Evolutionary conservation across 2,329 filamentous ascomycete species (phyloP).

Genomic region (Ophidiomyces ophidiicola): DNA sequence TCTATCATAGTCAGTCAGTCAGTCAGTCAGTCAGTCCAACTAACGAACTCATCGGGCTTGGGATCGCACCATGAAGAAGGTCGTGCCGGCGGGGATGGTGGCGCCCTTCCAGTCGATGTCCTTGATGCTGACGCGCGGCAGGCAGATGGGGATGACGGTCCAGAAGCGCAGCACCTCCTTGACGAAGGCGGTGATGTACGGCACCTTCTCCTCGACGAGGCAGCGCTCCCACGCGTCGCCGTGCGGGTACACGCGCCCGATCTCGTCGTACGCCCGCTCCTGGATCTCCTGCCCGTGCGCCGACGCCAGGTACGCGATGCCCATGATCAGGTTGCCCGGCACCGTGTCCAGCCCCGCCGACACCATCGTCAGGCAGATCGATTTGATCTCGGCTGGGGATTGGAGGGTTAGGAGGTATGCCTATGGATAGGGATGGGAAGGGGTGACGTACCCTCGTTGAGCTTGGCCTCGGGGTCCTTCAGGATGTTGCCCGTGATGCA

Average conservation of each 20-base stretch:
- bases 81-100: slow-evolving; percentile 60
- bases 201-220: slow-evolving; percentile 59
- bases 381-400: slow-evolving; percentile 60
- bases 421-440: background rate
- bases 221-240: slow-evolving; percentile 66
- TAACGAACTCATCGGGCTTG: too few species aligned
- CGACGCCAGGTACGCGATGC: slow-evolving; percentile 61
- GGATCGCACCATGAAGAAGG: slow-evolving; percentile 57
- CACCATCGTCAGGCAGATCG: slow-evolving; percentile 71
- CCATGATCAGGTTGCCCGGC: slow-evolving; percentile 67
- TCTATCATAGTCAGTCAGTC: slow-evolving; percentile 31
- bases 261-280: slow-evolving; percentile 55
- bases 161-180: slow-evolving; percentile 70
- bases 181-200: slow-evolving; percentile 64
- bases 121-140: slow-evolving; percentile 60
- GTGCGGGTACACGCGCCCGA: slow-evolving; percentile 57
- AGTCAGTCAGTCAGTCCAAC: too few species aligned
- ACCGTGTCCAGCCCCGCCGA: slow-evolving; percentile 72
- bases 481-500: slow-evolving; percentile 60
- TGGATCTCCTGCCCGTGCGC: slow-evolving; percentile 58
- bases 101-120: slow-evolving; percentile 57
- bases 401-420: slow-evolving; percentile 30
- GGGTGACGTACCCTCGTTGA: slow-evolving; percentile 47
- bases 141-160: slow-evolving; percentile 66
- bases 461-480: slow-evolving; percentile 55